These are phyloP conservation scores for Cymbopogon flexuosus DNA, from an alignment of 202 grass and related monocot species.

Conservation along the genomic window DNA sequence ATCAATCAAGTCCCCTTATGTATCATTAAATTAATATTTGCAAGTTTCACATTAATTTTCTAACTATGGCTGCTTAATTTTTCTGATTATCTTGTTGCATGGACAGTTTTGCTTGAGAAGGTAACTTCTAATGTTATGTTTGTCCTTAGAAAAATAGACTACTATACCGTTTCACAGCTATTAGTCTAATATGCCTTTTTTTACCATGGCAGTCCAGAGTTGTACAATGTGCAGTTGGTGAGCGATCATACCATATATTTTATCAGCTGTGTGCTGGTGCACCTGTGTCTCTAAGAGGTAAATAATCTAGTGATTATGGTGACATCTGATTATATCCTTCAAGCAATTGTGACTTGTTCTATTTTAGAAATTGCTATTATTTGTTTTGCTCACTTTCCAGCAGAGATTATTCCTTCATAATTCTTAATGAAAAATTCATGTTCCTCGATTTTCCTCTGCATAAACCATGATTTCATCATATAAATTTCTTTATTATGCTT, in stretches of 20 bases:
- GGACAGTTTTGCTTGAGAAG: slow-evolving; percentile 95
- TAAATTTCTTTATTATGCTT: slow-evolving; percentile 25
- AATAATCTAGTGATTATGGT: slow-evolving; percentile 9
- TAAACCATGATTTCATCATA: slow-evolving; percentile 4
- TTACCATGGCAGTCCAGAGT: slow-evolving; percentile 75
- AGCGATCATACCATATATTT: slow-evolving; percentile 95
- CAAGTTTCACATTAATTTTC: slow-evolving; percentile 10
- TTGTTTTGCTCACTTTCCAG: slow-evolving; percentile 14
- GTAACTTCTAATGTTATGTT: slow-evolving; percentile 44
- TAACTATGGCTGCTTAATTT: slow-evolving; percentile 29
- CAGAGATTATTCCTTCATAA: background rate
- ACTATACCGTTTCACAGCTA: background rate
- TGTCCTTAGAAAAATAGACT: background rate
- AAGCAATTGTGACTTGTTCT: slow-evolving; percentile 6
- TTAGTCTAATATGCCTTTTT: slow-evolving; percentile 27
- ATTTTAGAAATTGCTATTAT: background rate
- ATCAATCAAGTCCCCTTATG: slow-evolving; percentile 1
- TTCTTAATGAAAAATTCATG: background rate
- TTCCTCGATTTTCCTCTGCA: background rate
- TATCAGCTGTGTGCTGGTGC: slow-evolving; percentile 95
- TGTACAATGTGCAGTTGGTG: slow-evolving; percentile 75
- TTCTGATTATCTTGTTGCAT: slow-evolving; percentile 27
- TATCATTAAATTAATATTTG: slow-evolving; percentile 24
- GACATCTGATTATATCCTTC: slow-evolving; percentile 3
- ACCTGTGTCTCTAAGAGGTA: slow-evolving; percentile 66